Evolutionary conservation across 441 rosid genomes (phyloP).

Genomic region (Jatropha multifida): DNA sequence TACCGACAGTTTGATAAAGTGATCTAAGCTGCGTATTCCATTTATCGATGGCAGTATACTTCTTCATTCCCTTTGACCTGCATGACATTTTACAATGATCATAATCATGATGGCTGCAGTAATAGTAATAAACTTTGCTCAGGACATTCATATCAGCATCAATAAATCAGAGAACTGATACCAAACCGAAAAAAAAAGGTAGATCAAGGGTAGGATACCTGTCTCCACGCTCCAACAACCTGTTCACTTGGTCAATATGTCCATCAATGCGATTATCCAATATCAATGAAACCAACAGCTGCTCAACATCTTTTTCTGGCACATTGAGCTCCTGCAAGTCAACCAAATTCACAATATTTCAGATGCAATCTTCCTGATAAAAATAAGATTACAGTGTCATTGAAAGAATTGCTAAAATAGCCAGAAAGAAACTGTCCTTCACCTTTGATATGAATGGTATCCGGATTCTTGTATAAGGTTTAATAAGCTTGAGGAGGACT

Average conservation of each 20-base stretch:
- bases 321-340: conserved; percentile 80
- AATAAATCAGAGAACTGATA: not conserved
- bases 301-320: conserved; percentile 95
- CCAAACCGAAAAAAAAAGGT: not conserved
- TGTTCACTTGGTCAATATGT: conserved; percentile 97
- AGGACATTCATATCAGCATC: not conserved
- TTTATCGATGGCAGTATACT: conserved; percentile 84
- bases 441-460: conserved; percentile 96
- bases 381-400: not conserved
- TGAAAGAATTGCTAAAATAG: not conserved
- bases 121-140: not conserved
- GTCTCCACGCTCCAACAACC: conserved; percentile 86
- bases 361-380: not conserved
- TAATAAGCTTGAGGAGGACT: conserved; percentile 93
- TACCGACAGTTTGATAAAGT: conserved; percentile 62
- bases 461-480: conserved; percentile 92
- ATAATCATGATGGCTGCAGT: not conserved
- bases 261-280: conserved; percentile 93
- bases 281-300: conserved; percentile 82
- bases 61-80: conserved; percentile 96
- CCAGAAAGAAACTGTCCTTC: conserved; percentile 10
- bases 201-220: conserved; percentile 39
- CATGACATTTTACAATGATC: conserved; percentile 10
- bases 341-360: conserved; percentile 17
- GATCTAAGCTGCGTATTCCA: conserved; percentile 93